Evolutionary conservation across 192 early-diverging fungal genomes (phyloP).

Genomic region (Backusella tuberculispora): DNA sequence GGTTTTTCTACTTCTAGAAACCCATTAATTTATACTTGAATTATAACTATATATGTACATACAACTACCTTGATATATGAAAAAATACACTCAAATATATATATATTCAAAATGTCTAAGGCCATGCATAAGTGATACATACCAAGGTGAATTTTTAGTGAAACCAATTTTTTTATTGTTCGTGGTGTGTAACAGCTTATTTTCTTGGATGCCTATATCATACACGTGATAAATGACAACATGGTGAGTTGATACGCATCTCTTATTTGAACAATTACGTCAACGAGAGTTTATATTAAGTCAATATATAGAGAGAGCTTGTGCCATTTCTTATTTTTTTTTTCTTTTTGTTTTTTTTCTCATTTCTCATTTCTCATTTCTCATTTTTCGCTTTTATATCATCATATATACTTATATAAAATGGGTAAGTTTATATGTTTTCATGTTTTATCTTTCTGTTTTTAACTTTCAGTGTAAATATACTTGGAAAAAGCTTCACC

Average conservation of each 20-base stretch:
- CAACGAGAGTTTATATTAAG: neutral
- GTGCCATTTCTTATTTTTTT: neutral
- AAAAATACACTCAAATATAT: neutral
- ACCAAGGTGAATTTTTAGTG: neutral
- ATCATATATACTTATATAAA: neutral
- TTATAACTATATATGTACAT: neutral
- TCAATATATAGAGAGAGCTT: neutral
- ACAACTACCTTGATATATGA: neutral
- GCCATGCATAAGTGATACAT: neutral
- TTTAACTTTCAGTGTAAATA: neutral
- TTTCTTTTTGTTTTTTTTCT: neutral
- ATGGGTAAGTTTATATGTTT: neutral
- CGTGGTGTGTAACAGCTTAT: neutral
- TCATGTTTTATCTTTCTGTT: neutral
- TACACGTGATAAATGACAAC: conserved; percentile 8
- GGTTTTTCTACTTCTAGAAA: neutral
- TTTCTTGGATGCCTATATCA: neutral
- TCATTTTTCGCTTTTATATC: neutral
- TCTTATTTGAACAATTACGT: neutral
- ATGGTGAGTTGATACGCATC: neutral
- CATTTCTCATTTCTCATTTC: neutral
- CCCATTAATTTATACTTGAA: neutral
- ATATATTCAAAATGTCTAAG: neutral
- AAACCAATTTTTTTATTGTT: neutral
- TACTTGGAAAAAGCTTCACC: neutral